Conservation (phyloP, 805 yeast species). For the Zygosaccharomyces bailii region DNA sequence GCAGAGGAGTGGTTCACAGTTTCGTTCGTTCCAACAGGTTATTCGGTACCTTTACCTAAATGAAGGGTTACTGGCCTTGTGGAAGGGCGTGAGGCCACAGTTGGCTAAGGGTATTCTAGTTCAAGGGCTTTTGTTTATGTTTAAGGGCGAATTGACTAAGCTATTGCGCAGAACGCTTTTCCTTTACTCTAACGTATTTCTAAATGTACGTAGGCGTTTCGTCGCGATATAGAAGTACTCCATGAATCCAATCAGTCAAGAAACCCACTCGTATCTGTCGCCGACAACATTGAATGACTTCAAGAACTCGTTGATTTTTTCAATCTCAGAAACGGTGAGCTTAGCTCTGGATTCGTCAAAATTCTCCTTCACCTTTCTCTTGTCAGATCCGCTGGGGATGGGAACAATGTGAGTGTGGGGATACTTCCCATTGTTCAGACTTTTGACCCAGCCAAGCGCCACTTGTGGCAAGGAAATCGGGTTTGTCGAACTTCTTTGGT, state of each 20-base stretch:
- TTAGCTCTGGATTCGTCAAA: constrained; percentile 38
- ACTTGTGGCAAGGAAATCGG: constrained; percentile 59
- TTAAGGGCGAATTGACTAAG: constrained; percentile 60
- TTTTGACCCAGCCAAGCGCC: constrained; percentile 63
- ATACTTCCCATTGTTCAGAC: constrained; percentile 40
- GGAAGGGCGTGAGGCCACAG: constrained; percentile 81
- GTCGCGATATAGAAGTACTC: constrained; percentile 43
- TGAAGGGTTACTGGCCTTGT: constrained; percentile 65
- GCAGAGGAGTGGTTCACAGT: constrained; percentile 50
- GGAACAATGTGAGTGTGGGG: constrained; percentile 57
- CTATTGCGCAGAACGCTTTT: constrained; percentile 24
- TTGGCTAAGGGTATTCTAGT: constrained; percentile 76
- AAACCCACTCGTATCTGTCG: constrained; percentile 47
- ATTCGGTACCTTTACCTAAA: constrained; percentile 53
- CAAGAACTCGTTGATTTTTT: constrained; percentile 47
- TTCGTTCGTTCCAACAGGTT: constrained; percentile 61
- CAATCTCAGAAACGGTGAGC: constrained; percentile 56
- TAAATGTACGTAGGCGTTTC: constrained; percentile 51
- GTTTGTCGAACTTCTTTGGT: constrained; percentile 47
- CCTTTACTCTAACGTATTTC: constrained; percentile 8
- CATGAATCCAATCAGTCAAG: too few species aligned
- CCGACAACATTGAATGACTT: constrained; percentile 50
- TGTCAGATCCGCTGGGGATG: constrained; percentile 73
- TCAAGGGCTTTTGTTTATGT: constrained; percentile 80
- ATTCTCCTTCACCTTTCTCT: constrained; percentile 60